Percentiles rank a stretch among this genome's conserved stretches.
phyloP scores from a whole-genome alignment of 768 basidiomycete genomes.

The Fibroporia radiculosa region DNA sequence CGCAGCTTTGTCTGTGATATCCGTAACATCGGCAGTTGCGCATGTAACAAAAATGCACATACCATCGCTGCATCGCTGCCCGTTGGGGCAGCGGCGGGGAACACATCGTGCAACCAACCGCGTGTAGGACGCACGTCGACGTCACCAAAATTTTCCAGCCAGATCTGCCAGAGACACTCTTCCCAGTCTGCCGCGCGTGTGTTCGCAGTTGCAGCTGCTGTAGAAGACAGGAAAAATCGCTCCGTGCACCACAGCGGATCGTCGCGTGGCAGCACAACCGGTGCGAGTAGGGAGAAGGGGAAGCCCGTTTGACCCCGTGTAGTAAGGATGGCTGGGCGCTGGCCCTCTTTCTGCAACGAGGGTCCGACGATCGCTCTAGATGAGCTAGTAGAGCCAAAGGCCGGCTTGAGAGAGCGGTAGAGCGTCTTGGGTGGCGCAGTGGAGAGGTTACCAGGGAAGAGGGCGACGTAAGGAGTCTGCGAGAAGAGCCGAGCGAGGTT shows the following conservation, averaged over 20 bases:
- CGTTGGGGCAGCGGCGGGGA: background rate
- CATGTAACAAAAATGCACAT: background rate
- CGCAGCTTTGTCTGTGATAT: constrained; percentile 33
- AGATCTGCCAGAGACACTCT: constrained; percentile 60
- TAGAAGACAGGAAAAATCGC: constrained; percentile 38
- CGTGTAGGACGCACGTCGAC: constrained; percentile 20
- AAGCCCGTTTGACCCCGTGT: constrained; percentile 25
- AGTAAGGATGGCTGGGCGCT: constrained; percentile 23
- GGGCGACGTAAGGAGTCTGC: constrained; percentile 34
- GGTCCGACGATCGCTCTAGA: constrained; percentile 2
- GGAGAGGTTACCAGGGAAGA: constrained; percentile 43
- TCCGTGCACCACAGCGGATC: constrained; percentile 57
- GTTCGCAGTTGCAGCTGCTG: background rate
- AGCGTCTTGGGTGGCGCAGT: constrained; percentile 18
- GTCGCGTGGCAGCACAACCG: constrained; percentile 35
- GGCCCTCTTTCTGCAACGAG: background rate
- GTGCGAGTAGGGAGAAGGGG: constrained; percentile 35
- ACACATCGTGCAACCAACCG: constrained; percentile 11
- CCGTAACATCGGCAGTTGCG: background rate
- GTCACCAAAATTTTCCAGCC: constrained; percentile 45
- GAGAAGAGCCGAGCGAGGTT: constrained; percentile 61
- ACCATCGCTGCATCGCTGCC: background rate
- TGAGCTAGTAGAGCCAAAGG: constrained; percentile 3
- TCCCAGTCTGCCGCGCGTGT: constrained; percentile 46
- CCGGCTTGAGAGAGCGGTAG: constrained; percentile 16